Evolutionary conservation across 768 basidiomycete genomes (phyloP).

Genomic region (Termitomyces sp.): DNA sequence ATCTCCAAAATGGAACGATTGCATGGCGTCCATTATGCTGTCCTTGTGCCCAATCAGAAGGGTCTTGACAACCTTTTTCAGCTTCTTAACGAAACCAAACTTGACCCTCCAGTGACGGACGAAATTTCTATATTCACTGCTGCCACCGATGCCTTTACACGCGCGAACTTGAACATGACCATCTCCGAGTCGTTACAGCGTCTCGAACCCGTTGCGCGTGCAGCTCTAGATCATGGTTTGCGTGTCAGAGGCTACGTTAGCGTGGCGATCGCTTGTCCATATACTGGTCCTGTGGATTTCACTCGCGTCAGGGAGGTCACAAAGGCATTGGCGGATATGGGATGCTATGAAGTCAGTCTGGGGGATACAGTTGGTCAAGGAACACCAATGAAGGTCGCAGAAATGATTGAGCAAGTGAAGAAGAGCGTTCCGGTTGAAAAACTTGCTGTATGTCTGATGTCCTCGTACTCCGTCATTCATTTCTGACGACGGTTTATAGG

Average conservation of each 20-base stretch:
- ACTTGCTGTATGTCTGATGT: conserved; percentile 53
- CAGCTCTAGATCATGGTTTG: conserved; percentile 57
- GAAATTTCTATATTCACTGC: conserved; percentile 90
- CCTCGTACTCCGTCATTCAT: neutral
- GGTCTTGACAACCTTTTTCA: conserved; percentile 66
- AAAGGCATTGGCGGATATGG: conserved; percentile 75
- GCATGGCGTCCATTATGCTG: conserved; percentile 60
- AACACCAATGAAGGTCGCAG: conserved; percentile 60
- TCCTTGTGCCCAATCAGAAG: conserved; percentile 76
- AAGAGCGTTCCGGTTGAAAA: conserved; percentile 53
- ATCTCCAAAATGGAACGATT: conserved; percentile 50
- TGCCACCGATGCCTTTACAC: conserved; percentile 81
- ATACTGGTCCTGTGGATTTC: conserved; percentile 71
- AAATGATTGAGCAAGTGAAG: conserved; percentile 68
- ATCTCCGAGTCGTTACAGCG: conserved; percentile 64
- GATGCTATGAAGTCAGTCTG: conserved; percentile 89
- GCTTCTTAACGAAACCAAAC: conserved; percentile 40
- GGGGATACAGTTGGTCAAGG: conserved; percentile 92
- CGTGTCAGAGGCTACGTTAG: conserved; percentile 84
- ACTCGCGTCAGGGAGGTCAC: conserved; percentile 63
- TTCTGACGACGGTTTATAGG: neutral
- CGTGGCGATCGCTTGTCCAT: conserved; percentile 81
- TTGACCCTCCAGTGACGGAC: conserved; percentile 51
- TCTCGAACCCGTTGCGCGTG: conserved; percentile 54
- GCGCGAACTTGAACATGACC: conserved; percentile 79